Evolutionary conservation across 768 basidiomycete species (phyloP), one percentile per base, ranked within the genome.

Genomic region (Hysterangium stoloniferum): DNA sequence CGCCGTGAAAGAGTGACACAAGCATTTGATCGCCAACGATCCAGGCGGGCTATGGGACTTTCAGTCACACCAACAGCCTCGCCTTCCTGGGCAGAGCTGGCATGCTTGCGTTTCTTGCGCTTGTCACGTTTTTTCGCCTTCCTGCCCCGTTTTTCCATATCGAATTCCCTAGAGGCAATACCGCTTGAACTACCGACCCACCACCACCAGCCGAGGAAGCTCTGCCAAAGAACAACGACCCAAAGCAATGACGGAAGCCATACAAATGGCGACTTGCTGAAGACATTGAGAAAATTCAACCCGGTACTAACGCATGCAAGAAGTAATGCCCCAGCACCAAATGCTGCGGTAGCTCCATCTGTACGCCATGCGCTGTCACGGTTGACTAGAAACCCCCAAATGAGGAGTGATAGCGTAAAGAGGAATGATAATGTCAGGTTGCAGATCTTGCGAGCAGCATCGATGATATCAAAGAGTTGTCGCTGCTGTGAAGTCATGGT

Each of bases 161-260:
- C 82, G 43, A 88, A 72, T 56, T 85, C 84, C 25, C 76, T 73
- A 3, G 82, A 75, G 7, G 84, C 87, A 73, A 86, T 89, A 4
- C 91, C 86, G 2, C 86, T 80, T n/a, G 60, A 69, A 42, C 67
- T 67, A 11, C 93, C 93, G 12, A 92, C 91, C 92, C 92, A 97
- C 93, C 93, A 97, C 93, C 93, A 97, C 90, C 91, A 97, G 0
- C 89, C 92, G 19, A 96, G 67, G 66, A 94, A 95, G 65, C 81
- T 90, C 72, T 99, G 96, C 96, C 96, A 99, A 17, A 98, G 77
- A 9, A 97, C 80, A 45, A 96, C 81, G 6, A 86, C 83, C 81
- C 91, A 94, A 66, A 91, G 80, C 46, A 97, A 72, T 20, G 83
- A 79, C 0, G 91, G 88, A 52, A 97, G 74, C 96, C 96, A 98